Percentiles rank a stretch among this genome's conserved stretches.
Evolutionary conservation across 805 yeast species (phyloP).

Genomic region (Millerago galiae): DNA sequence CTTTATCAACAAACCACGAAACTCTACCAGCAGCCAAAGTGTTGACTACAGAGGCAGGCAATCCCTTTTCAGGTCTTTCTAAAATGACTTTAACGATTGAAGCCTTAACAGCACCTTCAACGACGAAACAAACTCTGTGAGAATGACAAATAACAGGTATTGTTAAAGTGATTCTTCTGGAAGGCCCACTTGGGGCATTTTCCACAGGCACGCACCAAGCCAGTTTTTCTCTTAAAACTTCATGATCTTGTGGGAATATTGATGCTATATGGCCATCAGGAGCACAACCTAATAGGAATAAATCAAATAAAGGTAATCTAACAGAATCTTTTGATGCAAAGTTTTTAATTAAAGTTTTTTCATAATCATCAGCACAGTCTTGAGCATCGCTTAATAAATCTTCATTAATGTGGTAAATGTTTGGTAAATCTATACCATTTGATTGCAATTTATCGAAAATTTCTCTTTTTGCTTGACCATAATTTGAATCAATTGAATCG

Average conservation of each 20-base stretch:
- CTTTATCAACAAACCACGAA: conserved; percentile 95
- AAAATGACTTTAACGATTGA: conserved; percentile 84
- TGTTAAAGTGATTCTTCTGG: conserved; percentile 79
- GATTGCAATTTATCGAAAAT: conserved; percentile 60
- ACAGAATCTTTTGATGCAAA: conserved; percentile 97
- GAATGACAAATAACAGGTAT: conserved; percentile 95
- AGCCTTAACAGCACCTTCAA: conserved; percentile 93
- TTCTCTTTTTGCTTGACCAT: conserved; percentile 80
- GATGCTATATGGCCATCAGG: conserved; percentile 98
- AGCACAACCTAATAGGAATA: conserved; percentile 90
- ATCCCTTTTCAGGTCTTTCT: conserved; percentile 96
- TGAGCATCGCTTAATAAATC: conserved; percentile 68
- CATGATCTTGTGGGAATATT: conserved; percentile 84
- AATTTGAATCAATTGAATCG: conserved; percentile 75
- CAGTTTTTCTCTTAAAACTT: conserved; percentile 76
- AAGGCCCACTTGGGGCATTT: conserved; percentile 86
- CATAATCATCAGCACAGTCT: conserved; percentile 92
- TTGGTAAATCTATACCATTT: conserved; percentile 43
- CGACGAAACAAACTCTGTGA: conserved; percentile 87
- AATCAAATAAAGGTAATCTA: conserved; percentile 89
- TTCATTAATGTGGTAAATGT: conserved; percentile 79
- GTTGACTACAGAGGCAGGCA: conserved; percentile 89
- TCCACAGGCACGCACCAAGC: conserved; percentile 96
- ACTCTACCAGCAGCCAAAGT: conserved; percentile 97
- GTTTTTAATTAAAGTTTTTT: conserved; percentile 75